phyloP scores from a whole-genome alignment of 2,329 filamentous ascomycete genomes.

The Epichloe gansuensis region DNA sequence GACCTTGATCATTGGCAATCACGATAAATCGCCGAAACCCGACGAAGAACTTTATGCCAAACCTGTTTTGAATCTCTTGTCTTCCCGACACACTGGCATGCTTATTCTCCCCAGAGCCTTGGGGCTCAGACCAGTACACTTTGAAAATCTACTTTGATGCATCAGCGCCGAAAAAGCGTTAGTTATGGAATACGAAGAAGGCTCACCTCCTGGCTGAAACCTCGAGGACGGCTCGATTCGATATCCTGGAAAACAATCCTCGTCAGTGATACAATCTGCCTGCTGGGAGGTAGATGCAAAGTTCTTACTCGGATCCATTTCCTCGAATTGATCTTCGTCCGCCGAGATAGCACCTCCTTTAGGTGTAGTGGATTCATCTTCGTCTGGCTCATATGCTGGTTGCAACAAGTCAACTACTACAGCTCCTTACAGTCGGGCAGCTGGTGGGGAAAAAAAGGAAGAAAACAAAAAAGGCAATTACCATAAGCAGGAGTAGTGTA shows the following conservation, averaged over 20 bases:
- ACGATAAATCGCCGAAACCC: slow-evolving; percentile 44
- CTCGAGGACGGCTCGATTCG: slow-evolving; percentile 24
- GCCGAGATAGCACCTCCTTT: neutral
- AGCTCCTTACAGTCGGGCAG: neutral
- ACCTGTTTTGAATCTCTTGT: slow-evolving; percentile 22
- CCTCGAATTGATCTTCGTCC: slow-evolving; percentile 9
- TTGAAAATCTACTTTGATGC: slow-evolving; percentile 36
- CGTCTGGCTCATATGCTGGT: slow-evolving; percentile 4
- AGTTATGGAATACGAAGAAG: neutral
- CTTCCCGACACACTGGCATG: slow-evolving; percentile 21
- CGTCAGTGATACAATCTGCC: neutral
- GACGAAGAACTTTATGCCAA: slow-evolving; percentile 30
- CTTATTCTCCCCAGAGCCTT: slow-evolving; percentile 23
- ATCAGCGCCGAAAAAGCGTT: slow-evolving; percentile 1
- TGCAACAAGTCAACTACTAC: neutral
- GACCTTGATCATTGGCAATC: slow-evolving; percentile 36
- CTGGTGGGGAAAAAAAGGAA: no score
- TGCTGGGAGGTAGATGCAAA: no score
- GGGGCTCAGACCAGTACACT: slow-evolving; percentile 41
- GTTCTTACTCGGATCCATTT: slow-evolving; percentile 26
- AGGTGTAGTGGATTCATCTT: slow-evolving; percentile 1
- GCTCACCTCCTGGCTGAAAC: slow-evolving; percentile 30
- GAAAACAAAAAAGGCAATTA: neutral
- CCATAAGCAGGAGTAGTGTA: slow-evolving; percentile 1
- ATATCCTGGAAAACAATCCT: slow-evolving; percentile 21